Base-by-base conservation (phyloP, 306 rosid species). In the Macrotyloma uniflorum region DNA sequence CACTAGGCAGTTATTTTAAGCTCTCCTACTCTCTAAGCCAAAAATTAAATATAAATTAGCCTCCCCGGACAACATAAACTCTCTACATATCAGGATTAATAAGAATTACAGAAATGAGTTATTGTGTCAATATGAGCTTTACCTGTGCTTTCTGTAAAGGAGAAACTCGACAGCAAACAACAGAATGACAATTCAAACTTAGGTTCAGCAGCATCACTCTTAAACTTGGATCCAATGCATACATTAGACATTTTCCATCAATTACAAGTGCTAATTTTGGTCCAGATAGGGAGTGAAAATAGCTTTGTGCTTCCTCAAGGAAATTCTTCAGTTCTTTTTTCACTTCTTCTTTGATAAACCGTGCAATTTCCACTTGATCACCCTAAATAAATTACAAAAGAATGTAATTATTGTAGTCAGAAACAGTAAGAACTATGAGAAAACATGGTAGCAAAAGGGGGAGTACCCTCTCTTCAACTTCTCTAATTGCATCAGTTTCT, bases 131-230 rank as follows among this genome's bases (percentile, higher is more conserved):
- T 23, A 43, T 32, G 49, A 82, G 57, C 66, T 85, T 87, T 79
- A 95, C 98, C 97, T 95, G 98, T 40, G 98, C 98, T 86, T 95
- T 95, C 84, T 95, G 98, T 66, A 95, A 82, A 75, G 98, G 98
- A 80, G 98, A 95, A 80, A 95, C 98, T 51, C 98, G 92, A 86
- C 98, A 95, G 90, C 98, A 95, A 83, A 95, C 97, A 83, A 95
- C 98, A 30, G 97, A 88, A 75, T 82, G 86, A 81, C 98, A 95
- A 85, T 92, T 95, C 89, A 95, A 87, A 86, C 98, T 90, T 78
- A 95, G 86, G 75, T 88, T 91, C 15, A 95, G 89, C 13, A 95
- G 90, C 82, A 77, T 91, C 91, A 84, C 98, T 75, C 98, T 87
- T 78, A 89, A 87, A 86, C 79, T 89, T 70, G 97, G 93, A 80